Base-by-base conservation (phyloP, 331 rosid genomes). In the Phaseolus coccineus region DNA sequence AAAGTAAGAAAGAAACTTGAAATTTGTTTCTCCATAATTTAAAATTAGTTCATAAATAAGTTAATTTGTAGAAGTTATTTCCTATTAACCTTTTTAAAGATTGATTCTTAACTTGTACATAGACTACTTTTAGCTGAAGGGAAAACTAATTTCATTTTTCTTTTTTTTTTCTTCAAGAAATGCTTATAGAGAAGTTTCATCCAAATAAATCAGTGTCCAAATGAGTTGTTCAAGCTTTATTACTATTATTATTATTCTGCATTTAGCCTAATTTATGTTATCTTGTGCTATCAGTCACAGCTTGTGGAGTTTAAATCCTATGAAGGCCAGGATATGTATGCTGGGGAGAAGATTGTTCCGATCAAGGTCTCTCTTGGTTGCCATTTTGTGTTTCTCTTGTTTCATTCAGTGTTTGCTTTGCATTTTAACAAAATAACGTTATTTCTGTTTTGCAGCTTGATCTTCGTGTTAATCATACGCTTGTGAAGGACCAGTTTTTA, bases 271-370 rank as follows among this genome's bases (percentile, higher is more conserved):
- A 30, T 39, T 65, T 31, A 4, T 76, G 22, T 61, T 80, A 7
- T 7, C 15, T 67, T 82, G n/a, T 57, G 11, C 78, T 80, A 62
- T 82, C 86, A 93, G 97, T 81, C 96, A 10, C 97, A 96, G 85
- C 87, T 93, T 14, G 81, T 89, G 5, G 97, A 90, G 63, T 96
- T 96, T 76, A 87, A 93, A 58, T 90, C 96, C 27, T 80, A 85
- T 58, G 96, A 96, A 47, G 97, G 99, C 14, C 97, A 93, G 80
- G 99, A 96, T 79, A 93, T 96, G 98, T 93, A 87, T 77, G 75
- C 89, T 12, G 97, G 96, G 48, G 96, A 93, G 80, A 93, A 91
- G 88, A 90, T 96, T 80, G 91, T 96, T 74, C 88, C 96, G 1
- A 91, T 96, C 73, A 96, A 93, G 97, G 97, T 90, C 48, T 55